Evolutionary conservation across 345 rosid species (phyloP).

Genomic region (Balakata baccata): DNA sequence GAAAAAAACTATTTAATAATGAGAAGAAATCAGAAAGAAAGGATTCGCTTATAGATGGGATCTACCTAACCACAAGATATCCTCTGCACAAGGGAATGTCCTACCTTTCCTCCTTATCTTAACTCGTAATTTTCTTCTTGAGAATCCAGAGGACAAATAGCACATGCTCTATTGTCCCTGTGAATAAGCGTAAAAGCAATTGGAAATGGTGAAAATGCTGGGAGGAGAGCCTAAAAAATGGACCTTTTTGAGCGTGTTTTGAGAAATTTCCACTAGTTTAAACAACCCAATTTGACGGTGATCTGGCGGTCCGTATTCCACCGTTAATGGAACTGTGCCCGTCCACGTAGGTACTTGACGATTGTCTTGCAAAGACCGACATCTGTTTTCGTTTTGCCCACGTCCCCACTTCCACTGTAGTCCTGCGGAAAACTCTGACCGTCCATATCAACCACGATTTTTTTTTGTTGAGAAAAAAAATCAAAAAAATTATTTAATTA

Average conservation of each 20-base stretch:
- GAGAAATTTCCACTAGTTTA: background rate
- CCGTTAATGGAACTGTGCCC: background rate
- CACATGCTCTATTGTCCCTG: background rate
- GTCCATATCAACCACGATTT: no score
- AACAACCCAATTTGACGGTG: background rate
- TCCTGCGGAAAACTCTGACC: no score
- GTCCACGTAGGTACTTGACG: background rate
- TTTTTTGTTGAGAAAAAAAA: no score
- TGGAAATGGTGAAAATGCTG: background rate
- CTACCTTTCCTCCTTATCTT: background rate
- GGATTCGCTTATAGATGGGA: conserved; percentile 5
- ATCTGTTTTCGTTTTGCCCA: no score
- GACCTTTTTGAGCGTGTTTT: background rate
- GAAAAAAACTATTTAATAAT: background rate
- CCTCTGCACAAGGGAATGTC: background rate
- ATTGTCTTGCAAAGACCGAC: no score
- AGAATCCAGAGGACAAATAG: background rate
- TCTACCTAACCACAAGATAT: background rate
- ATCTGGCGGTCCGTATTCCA: background rate
- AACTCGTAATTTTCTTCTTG: background rate
- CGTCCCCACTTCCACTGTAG: no score
- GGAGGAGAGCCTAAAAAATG: background rate
- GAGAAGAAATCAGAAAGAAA: background rate
- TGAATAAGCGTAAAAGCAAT: background rate
- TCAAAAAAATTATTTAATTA: no score